Percentiles rank a stretch among this genome's conserved stretches.
Evolutionary conservation across 78 protist genomes (phyloP).

Genomic region (Dictyostelium firmibasis): DNA sequence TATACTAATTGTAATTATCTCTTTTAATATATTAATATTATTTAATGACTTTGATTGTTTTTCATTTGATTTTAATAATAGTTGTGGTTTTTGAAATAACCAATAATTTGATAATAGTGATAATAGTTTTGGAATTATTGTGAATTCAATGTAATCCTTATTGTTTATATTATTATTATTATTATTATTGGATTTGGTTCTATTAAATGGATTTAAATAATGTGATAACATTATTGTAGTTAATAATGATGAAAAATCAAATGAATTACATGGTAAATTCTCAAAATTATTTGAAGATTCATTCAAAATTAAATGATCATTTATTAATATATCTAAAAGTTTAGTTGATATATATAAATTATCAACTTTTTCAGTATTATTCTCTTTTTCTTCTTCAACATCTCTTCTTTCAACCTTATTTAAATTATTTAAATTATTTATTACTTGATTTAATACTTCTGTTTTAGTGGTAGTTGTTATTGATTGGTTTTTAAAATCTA

Average conservation of each 20-base stretch:
- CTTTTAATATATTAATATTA: background rate
- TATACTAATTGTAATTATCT: background rate
- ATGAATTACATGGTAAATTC: background rate
- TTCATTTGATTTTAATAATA: background rate
- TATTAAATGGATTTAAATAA: background rate
- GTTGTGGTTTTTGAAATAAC: background rate
- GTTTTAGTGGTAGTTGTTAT: background rate
- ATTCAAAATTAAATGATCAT: background rate
- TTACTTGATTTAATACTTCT: background rate
- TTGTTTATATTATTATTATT: background rate
- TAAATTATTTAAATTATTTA: background rate
- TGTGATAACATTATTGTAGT: background rate
- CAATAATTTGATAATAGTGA: background rate
- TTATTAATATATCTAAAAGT: background rate
- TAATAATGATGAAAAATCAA: background rate
- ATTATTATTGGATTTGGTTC: background rate
- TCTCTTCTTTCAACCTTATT: background rate
- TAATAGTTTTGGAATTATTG: background rate
- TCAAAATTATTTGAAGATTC: slow-evolving; percentile 8
- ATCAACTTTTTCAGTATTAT: background rate
- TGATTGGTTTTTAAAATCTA: background rate
- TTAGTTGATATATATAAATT: background rate
- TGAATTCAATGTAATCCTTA: background rate
- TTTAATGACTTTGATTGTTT: background rate
- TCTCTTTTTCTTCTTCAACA: background rate